These are phyloP conservation scores for Seminavis robusta DNA, from an alignment of 108 stramenopile species.

Conservation along the genomic window DNA sequence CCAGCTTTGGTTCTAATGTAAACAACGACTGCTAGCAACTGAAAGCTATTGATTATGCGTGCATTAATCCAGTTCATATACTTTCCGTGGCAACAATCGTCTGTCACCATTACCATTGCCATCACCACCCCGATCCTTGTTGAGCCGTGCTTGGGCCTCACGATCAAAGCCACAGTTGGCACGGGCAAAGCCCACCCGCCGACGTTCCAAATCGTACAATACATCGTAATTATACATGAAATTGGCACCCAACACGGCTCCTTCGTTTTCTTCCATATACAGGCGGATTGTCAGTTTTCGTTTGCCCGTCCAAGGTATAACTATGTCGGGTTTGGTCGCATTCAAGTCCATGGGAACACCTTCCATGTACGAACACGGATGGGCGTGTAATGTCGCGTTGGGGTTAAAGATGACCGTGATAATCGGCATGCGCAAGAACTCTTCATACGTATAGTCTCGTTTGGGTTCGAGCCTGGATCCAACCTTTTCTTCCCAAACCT, in stretches of 20 bases:
- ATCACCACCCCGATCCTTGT: too few relatives aligned
- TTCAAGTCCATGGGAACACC: too few relatives aligned
- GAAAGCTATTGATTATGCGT: too few relatives aligned
- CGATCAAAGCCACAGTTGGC: slow-evolving; percentile 24
- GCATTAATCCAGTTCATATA: too few relatives aligned
- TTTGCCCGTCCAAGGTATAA: slow-evolving; percentile 24
- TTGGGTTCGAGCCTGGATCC: slow-evolving; percentile 34
- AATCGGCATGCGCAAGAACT: slow-evolving; percentile 49
- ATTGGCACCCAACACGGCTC: slow-evolving; percentile 93
- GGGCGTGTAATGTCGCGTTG: slow-evolving; percentile 31
- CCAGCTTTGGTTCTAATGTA: too few relatives aligned
- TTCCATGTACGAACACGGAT: slow-evolving; percentile 73
- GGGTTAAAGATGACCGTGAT: slow-evolving; percentile 51
- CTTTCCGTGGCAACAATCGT: too few relatives aligned
- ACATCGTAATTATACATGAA: slow-evolving; percentile 91
- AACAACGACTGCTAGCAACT: too few relatives aligned
- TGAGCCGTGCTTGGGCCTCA: too few relatives aligned
- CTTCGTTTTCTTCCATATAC: slow-evolving; percentile 83
- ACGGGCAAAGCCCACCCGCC: slow-evolving; percentile 75
- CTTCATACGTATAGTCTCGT: slow-evolving; percentile 41
- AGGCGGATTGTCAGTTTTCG: slow-evolving; percentile 65
- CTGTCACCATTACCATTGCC: too few relatives aligned
- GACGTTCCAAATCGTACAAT: slow-evolving; percentile 74
- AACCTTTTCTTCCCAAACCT: slow-evolving; percentile 55
- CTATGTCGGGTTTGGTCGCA: slow-evolving; percentile 21